Evolutionary conservation across 768 basidiomycete species (phyloP).

Genomic region (Termitomyces sp.): DNA sequence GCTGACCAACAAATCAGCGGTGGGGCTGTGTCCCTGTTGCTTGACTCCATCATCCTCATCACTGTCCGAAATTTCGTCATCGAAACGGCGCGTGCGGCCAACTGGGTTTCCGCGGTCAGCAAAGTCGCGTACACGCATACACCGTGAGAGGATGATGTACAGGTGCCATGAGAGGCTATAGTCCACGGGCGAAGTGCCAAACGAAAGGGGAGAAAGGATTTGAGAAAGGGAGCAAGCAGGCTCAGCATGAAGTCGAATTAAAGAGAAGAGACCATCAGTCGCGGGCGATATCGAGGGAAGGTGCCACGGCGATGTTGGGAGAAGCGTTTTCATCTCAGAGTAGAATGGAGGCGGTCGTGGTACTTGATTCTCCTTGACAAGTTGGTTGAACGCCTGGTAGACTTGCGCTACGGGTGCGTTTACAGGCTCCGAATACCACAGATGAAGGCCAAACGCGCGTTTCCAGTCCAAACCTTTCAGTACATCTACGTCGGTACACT

Average conservation of each 20-base stretch:
- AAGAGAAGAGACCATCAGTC: conserved; percentile 72
- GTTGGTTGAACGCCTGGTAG: conserved; percentile 53
- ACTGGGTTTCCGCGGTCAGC: conserved; percentile 66
- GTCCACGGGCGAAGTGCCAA: conserved; percentile 71
- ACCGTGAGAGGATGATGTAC: conserved; percentile 81
- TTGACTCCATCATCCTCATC: conserved; percentile 38
- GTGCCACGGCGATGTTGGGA: conserved; percentile 28
- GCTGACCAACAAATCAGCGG: conserved; percentile 77
- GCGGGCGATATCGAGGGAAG: conserved; percentile 37
- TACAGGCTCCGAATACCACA: conserved; percentile 83
- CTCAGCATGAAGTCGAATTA: conserved; percentile 76
- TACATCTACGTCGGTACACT: conserved; percentile 54
- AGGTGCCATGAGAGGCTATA: conserved; percentile 89
- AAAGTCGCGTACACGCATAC: conserved; percentile 81
- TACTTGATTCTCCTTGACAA: conserved; percentile 32
- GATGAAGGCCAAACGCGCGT: conserved; percentile 79
- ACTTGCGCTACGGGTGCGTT: conserved; percentile 68
- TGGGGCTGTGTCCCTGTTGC: conserved; percentile 55
- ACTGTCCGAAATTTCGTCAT: conserved; percentile 19
- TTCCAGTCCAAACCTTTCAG: conserved; percentile 88
- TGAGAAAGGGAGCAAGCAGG: conserved; percentile 65
- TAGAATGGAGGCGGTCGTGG: conserved; percentile 61
- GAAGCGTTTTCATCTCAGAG: conserved; percentile 12
- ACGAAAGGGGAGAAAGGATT: conserved; percentile 68
- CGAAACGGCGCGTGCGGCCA: conserved; percentile 21